Base-by-base conservation (phyloP, 805 yeast species). In the Ogataea haglerorum region DNA sequence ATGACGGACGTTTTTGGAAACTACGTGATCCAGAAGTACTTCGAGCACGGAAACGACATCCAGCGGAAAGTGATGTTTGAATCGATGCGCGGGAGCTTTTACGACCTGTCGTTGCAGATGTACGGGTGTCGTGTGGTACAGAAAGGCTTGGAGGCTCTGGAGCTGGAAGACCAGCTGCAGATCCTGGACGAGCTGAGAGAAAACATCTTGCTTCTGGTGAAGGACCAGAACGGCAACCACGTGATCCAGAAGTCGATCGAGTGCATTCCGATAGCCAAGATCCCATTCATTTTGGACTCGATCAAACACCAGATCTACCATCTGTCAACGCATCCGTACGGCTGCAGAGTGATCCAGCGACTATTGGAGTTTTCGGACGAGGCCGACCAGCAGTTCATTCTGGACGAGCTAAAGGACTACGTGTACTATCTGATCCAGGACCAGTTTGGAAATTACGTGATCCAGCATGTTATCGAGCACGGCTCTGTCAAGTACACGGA, bases 1-100 rank as follows among this genome's bases (percentile, higher is more conserved):
- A 85, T 90, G 83, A 88, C 95, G 13, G 99, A 93, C 68, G 99
- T 93, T 7, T 93, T 93, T 65, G 99, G 99, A 43, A 93, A 93
- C 63, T 93, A 93, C 59, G 97, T 93, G 19, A 86, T 93, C 42
- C 99, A 93, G 64, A 90, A 91, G 63, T 86, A 80, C 56, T 87
- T 93, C 62, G 98, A 93, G 65, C 73, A 68, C 54, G 96, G 97
- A 23, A 69, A 81, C 3, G 71, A 64, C 18, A 73, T 78, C 17
- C 97, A 91, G 59, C 79, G 75, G 54, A 71, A 76, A 23, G 72
- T 82, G 10, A 68, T 93, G 47, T 76, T 87, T 38, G 81, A 75
- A 28, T 70, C 73, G 39, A 83, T 89, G 89, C 70, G 71, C 41
- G 88, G 90, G 6, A 82, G 82, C 36, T 78, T 93, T 56, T 74